These are phyloP conservation scores for Phytopythium litorale DNA, from an alignment of 352 stramenopile genomes.

Conservation along the genomic window DNA sequence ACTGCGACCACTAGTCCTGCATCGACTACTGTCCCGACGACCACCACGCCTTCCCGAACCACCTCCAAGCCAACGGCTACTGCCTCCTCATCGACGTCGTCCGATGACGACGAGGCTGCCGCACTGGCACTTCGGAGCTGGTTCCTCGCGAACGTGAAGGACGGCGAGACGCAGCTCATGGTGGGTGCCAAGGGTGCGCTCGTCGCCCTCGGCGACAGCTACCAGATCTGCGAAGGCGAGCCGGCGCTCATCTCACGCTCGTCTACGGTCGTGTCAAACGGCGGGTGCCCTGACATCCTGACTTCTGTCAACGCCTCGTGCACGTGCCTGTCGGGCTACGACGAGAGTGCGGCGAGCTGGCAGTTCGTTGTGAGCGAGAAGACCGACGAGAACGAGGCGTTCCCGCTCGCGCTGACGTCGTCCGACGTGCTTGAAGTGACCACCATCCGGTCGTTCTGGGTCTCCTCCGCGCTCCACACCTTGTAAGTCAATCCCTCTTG, in stretches of 20 bases:
- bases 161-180: conserved; percentile 35
- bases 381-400: conserved; percentile 11
- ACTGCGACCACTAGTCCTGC: not conserved
- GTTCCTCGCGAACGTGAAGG: conserved; percentile 24
- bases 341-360: conserved; percentile 19
- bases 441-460: conserved; percentile 27
- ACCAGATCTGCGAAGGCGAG: conserved; percentile 24
- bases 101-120: not conserved
- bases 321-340: conserved; percentile 33
- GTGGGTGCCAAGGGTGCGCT: conserved; percentile 11
- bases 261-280: conserved; percentile 21
- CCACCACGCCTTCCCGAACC: conserved; percentile 9
- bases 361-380: conserved; percentile 20
- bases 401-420: conserved; percentile 18
- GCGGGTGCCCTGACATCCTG: conserved; percentile 27
- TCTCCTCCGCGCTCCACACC: conserved; percentile 24
- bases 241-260: conserved; percentile 30
- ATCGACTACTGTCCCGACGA: not conserved
- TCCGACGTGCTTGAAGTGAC: conserved; percentile 19
- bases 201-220: not conserved
- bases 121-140: conserved; percentile 18
- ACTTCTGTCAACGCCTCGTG: conserved; percentile 35
- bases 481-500: conserved; percentile 5
- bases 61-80: conserved; percentile 10
- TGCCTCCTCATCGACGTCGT: conserved; percentile 4